Base-by-base conservation (phyloP, 768 basidiomycete species). In the Pisolithus albus region DNA sequence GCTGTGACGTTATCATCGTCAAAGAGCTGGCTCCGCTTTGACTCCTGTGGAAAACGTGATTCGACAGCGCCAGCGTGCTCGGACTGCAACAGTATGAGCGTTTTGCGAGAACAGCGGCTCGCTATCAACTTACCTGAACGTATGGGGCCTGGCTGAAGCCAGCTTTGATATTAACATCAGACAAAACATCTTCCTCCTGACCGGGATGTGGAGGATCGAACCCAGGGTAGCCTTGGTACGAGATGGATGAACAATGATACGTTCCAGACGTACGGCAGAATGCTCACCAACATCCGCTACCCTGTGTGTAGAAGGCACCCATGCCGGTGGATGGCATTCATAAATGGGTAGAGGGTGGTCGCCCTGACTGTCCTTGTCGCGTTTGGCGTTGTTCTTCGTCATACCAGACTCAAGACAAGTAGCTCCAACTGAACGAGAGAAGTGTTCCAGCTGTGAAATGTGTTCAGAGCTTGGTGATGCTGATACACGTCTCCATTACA, bases 121-220 rank as follows among this genome's bases (percentile, higher is more conserved):
- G 30, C 39, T 10, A 43, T 30, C 9, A 21, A 67, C 81, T 56
- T 61, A 89, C 88, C 32, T 77, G 71, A 40, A 90, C 82, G 26
- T 79, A 73, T 13, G 73, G 70, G 5, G 67, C 61, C 23, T 84
- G 68, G 11, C 68, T 61, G 54, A 84, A 83, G 0, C 90, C 90
- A 62, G 76, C 76, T 69, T 81, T 82, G 32, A 91, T 75, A 57
- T 82, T 84, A 1, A 61, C 55, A 40, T 82, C 78, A 0, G 86
- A 82, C 40, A 92, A 69, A 2, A 79, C 61, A 58, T 90, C 88
- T 63, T 92, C 89, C 50, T 85, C 82, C 62, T 89, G 86, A 5
- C 80, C 77, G 16, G 83, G 79, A 38, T 78, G 76, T 6, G 90
- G 87, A 41, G 90, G 90, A 62, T 83, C 75, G 58, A 86, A 90